A percentile compares a stretch with the other conserved stretches of the same genome.
Conservation (phyloP, 805 yeast species). For the Wilhelminamyces savonicus region DNA sequence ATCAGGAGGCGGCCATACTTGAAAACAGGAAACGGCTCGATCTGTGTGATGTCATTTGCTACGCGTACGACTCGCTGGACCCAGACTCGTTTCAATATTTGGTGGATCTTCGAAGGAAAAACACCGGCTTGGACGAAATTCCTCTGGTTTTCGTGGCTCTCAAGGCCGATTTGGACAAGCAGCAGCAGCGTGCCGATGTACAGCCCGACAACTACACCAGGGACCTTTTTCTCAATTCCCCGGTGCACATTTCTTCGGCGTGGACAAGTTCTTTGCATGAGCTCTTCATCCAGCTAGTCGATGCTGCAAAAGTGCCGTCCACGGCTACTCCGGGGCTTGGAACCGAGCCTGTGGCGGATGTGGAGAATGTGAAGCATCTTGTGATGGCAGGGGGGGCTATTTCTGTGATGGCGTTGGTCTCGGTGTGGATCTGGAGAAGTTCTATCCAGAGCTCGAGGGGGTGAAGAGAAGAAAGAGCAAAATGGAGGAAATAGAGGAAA, state of each 20-base stretch:
- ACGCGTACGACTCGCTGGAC: slow-evolving; percentile 89
- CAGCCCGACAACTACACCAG: slow-evolving; percentile 88
- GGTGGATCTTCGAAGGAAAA: slow-evolving; percentile 57
- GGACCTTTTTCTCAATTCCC: slow-evolving; percentile 61
- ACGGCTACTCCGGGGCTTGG: slow-evolving; percentile 66
- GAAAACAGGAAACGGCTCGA: slow-evolving; percentile 65
- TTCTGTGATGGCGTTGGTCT: slow-evolving; percentile 55
- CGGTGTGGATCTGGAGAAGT: slow-evolving; percentile 62
- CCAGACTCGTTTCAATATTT: slow-evolving; percentile 89
- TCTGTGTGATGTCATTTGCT: slow-evolving; percentile 87
- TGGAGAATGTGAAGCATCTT: slow-evolving; percentile 46
- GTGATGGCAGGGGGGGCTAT: slow-evolving; percentile 66
- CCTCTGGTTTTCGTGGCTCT: slow-evolving; percentile 88
- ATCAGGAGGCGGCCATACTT: slow-evolving; percentile 72
- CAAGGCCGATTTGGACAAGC: slow-evolving; percentile 93
- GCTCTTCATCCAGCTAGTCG: slow-evolving; percentile 78
- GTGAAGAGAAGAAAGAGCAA: slow-evolving; percentile 6
- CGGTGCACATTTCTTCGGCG: slow-evolving; percentile 81
- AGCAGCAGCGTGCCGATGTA: slow-evolving; percentile 77
- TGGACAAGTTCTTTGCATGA: slow-evolving; percentile 89
- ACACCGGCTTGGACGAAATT: slow-evolving; percentile 50
- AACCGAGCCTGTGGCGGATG: slow-evolving; percentile 56
- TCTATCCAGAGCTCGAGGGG: slow-evolving; percentile 22
- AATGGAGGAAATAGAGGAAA: too few relatives aligned
- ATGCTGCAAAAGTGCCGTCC: slow-evolving; percentile 78